Evolutionary conservation across 106 monocot genomes (phyloP).

Genomic region (Acorus gramineus): DNA sequence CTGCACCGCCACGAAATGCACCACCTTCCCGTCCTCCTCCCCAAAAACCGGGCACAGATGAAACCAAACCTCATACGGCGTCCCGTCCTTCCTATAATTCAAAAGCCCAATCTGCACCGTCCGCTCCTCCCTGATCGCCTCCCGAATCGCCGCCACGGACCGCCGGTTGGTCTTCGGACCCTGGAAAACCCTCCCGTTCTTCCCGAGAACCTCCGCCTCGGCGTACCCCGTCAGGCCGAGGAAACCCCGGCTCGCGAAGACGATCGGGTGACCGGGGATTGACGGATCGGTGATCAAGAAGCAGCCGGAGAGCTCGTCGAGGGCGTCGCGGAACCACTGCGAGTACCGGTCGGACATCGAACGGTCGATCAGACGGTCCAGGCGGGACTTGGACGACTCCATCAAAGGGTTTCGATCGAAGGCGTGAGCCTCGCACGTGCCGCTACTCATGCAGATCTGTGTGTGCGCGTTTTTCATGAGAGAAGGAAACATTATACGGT

Average conservation of each 20-base stretch:
- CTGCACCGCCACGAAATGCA: slow-evolving; percentile 76
- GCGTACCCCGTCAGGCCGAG: slow-evolving; percentile 53
- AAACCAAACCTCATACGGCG: slow-evolving; percentile 62
- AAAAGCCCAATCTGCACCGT: slow-evolving; percentile 49
- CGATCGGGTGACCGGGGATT: slow-evolving; percentile 75
- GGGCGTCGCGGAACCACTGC: slow-evolving; percentile 50
- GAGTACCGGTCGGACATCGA: slow-evolving; percentile 71
- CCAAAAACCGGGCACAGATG: slow-evolving; percentile 66
- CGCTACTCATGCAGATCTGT: no score
- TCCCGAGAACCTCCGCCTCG: slow-evolving; percentile 49
- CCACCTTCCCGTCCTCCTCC: slow-evolving; percentile 35
- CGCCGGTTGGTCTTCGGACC: slow-evolving; percentile 61
- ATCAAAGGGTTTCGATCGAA: no score
- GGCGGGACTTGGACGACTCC: background rate
- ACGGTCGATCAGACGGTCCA: slow-evolving; percentile 2
- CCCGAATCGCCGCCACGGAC: slow-evolving; percentile 59
- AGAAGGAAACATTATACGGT: no score
- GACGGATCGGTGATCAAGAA: slow-evolving; percentile 84
- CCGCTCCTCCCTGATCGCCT: slow-evolving; percentile 63
- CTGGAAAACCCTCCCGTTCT: slow-evolving; percentile 75
- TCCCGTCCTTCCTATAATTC: slow-evolving; percentile 80
- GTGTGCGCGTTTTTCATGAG: no score
- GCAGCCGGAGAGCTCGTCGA: slow-evolving; percentile 48
- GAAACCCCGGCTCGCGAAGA: slow-evolving; percentile 78
- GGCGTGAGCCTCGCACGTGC: no score